A percentile compares a stretch with the other conserved stretches of the same genome.
These are phyloP conservation scores for Ramalina intermedia DNA, from an alignment of 495 filamentous ascomycete genomes.

Conservation along the genomic window DNA sequence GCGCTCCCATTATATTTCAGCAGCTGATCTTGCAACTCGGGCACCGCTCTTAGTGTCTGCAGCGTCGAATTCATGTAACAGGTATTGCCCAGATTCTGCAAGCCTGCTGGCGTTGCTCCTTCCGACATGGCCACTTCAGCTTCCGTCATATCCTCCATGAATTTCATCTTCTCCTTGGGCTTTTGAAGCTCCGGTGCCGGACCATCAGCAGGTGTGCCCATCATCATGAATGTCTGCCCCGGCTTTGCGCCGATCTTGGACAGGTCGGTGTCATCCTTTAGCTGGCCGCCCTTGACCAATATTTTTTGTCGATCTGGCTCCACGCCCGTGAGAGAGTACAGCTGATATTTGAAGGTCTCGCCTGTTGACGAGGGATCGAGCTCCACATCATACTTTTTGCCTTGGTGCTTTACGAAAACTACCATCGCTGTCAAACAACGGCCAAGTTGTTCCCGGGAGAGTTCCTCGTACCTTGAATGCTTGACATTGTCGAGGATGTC, in stretches of 20 bases:
- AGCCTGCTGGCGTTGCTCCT: slow-evolving; percentile 74
- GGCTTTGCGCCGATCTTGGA: slow-evolving; percentile 72
- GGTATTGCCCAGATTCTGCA: slow-evolving; percentile 91
- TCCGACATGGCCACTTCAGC: slow-evolving; percentile 72
- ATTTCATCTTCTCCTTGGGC: slow-evolving; percentile 73
- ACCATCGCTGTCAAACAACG: background rate
- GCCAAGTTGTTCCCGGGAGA: too few species aligned
- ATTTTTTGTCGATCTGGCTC: slow-evolving; percentile 96
- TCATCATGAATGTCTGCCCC: slow-evolving; percentile 86
- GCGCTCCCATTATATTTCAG: slow-evolving; percentile 35
- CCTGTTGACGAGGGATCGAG: slow-evolving; percentile 72
- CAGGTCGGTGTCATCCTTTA: slow-evolving; percentile 88
- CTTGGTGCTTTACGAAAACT: slow-evolving; percentile 92
- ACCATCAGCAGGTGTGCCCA: slow-evolving; percentile 69
- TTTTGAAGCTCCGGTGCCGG: slow-evolving; percentile 41
- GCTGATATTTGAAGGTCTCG: slow-evolving; percentile 88
- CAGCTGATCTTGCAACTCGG: slow-evolving; percentile 78
- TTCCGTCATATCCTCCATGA: slow-evolving; percentile 95
- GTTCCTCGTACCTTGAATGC: slow-evolving; percentile 9
- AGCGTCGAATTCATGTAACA: slow-evolving; percentile 97
- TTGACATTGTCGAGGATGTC: slow-evolving; percentile 6
- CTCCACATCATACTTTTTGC: slow-evolving; percentile 87
- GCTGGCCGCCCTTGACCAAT: slow-evolving; percentile 78
- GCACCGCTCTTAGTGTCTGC: slow-evolving; percentile 75
- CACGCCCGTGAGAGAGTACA: slow-evolving; percentile 88